Base-by-base conservation (phyloP, 345 rosid species). In the Turnera subulata region DNA sequence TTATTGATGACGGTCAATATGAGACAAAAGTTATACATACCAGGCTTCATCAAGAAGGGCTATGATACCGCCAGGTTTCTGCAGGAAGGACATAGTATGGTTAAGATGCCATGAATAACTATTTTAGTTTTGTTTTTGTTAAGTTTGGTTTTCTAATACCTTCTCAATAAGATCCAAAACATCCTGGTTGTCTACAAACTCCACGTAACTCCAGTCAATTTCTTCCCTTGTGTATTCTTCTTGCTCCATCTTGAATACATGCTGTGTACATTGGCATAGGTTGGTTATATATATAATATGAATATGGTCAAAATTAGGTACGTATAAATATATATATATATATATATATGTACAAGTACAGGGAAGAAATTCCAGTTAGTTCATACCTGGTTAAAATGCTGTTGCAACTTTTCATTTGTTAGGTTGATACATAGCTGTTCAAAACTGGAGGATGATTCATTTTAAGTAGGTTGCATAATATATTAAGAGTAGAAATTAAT, bases 51-150 rank as follows among this genome's bases (percentile, higher is more conserved):
- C 89, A 50, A 85, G 82, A 32, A 85, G 74, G 14, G 92, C 82
- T 64, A 82, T 80, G 66, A 85, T 82, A 50, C 92, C 92, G 54
- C 92, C 89, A 45, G 92, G 92, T 78, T 85, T 85, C 92, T 85
- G 89, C 80, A 68, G 62, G 44, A 51, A 56, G 24, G 49, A 59
- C 55, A 51, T 51, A 38, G 45, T 46, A 23, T 15, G 22, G 37
- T 58, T 51, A 55, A 21, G 8, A 26, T 44, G 22, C 12, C 62
- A 45, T 14, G n/a, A 50, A 26, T n/a, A n/a, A 16, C 20, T 26
- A 21, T 23, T 46, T 14, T 47, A 45, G n/a, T n/a, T n/a, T 38
- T 55, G 46, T 7, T 54, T 40, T 40, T 29, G 56, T 57, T 59
- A 11, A 51, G 60, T 44, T 45, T 19, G 8, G 46, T 55, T 2